These are phyloP conservation scores for Rutstroemia sp. DNA, from an alignment of 2,329 filamentous ascomycete genomes.

Conservation along the genomic window DNA sequence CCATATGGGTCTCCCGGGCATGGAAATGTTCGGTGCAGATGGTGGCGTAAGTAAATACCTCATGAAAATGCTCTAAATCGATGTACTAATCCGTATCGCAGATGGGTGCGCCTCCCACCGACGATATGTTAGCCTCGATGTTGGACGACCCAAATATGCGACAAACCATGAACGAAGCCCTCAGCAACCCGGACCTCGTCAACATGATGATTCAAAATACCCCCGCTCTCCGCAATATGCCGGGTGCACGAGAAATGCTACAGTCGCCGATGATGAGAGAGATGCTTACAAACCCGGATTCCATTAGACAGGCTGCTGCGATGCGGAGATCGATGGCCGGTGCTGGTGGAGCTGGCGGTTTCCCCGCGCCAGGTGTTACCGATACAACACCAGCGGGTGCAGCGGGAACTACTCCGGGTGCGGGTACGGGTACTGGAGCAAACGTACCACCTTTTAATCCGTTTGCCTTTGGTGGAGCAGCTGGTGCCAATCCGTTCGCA, in stretches of 20 bases:
- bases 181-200: conserved; percentile 90
- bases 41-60: conserved; percentile 64
- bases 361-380: conserved; percentile 87
- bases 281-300: conserved; percentile 88
- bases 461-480: conserved; percentile 27
- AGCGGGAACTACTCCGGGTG: conserved; percentile 22
- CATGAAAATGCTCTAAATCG: neutral
- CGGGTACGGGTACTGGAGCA: conserved; percentile 14
- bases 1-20: conserved; percentile 78
- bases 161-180: conserved; percentile 84
- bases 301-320: conserved; percentile 72
- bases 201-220: conserved; percentile 93
- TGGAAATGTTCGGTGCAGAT: conserved; percentile 86
- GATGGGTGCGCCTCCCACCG: conserved; percentile 84
- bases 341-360: conserved; percentile 48
- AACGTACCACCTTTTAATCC: conserved; percentile 18
- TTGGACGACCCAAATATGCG: conserved; percentile 83
- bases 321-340: conserved; percentile 65
- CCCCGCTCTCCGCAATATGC: conserved; percentile 67
- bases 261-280: conserved; percentile 81
- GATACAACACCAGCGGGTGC: conserved; percentile 62
- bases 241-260: conserved; percentile 75
- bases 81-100: conserved; percentile 33
- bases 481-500: conserved; percentile 51
- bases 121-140: conserved; percentile 76